Evolutionary conservation across 1,139 yeast species (phyloP), one percentile per base, ranked within the genome.

Genomic region (Yamadazyma buinensis): DNA sequence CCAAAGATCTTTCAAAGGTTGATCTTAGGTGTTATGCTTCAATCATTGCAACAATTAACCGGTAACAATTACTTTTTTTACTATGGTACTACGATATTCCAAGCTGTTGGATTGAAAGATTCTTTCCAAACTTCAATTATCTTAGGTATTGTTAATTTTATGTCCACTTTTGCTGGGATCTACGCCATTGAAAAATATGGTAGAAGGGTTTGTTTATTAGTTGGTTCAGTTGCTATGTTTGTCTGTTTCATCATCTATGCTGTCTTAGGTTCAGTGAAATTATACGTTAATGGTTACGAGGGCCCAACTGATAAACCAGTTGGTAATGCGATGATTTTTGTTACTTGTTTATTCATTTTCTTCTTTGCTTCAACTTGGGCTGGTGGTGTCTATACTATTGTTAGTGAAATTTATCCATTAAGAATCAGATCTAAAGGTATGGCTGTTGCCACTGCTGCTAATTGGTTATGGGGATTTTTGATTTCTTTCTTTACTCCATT

Each of bases 291-390:
- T 44, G 82, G 66, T 17, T 54, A 53, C 43, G 57, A 59, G 46
- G 64, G 64, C 35, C 56, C 61, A 26, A 59, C 66, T 30, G 46
- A 49, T 34, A 45, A 46, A 22, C 52, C 81, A 41, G 77, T 83
- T 35, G 92, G 92, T 58, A 66, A 79, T 57, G 85, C 82, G 41
- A 67, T 76, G 86, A 82, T 86, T 56, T 80, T 84, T 50, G 75
- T 86, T 48, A 78, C 90, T 21, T 83, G 92, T 59, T 56, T 84
- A 41, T 87, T 78, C 65, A 84, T 87, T 44, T 82, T 83, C 74
- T 80, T 77, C 67, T 86, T 85, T 55, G 92, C 95, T 24, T 73
- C 84, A 26, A 80, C 95, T 7, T 85, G 95, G 95, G 95, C 90
- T 42, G 92, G 95, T 51, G 77, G 81, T 53, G 81, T 81, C 29